phyloP scores from a whole-genome alignment of 805 yeast genomes.

The Clavispora fructus region DNA sequence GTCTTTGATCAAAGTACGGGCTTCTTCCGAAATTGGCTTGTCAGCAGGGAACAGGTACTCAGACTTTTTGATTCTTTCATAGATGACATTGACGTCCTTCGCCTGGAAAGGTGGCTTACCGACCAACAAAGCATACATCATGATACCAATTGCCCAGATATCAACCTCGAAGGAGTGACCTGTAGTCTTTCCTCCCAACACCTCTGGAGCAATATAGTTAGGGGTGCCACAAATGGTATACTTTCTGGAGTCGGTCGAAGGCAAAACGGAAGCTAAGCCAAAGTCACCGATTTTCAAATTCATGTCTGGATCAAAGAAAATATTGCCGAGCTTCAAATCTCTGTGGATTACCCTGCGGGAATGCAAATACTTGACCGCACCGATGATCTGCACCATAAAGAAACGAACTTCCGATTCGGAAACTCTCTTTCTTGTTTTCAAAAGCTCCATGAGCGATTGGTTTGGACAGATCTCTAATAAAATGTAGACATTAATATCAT shows the following conservation, averaged over 20 bases:
- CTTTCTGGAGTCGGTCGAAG: slow-evolving; percentile 62
- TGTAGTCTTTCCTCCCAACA: slow-evolving; percentile 74
- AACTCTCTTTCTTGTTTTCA: slow-evolving; percentile 76
- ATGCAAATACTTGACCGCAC: slow-evolving; percentile 92
- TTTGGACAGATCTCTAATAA: slow-evolving; percentile 92
- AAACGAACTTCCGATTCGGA: slow-evolving; percentile 89
- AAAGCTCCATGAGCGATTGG: slow-evolving; percentile 88
- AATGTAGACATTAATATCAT: slow-evolving; percentile 88
- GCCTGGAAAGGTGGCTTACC: slow-evolving; percentile 99
- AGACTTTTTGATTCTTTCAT: slow-evolving; percentile 81
- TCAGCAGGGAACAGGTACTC: slow-evolving; percentile 77
- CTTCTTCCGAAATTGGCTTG: slow-evolving; percentile 63
- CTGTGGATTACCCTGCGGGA: slow-evolving; percentile 89
- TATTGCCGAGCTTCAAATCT: slow-evolving; percentile 92
- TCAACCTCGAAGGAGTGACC: slow-evolving; percentile 96
- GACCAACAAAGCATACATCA: slow-evolving; percentile 85
- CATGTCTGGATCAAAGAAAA: slow-evolving; percentile 91
- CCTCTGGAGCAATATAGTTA: slow-evolving; percentile 97
- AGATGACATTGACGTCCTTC: slow-evolving; percentile 86
- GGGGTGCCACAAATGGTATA: slow-evolving; percentile 98
- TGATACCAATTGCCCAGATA: slow-evolving; percentile 96
- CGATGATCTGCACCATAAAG: slow-evolving; percentile 87
- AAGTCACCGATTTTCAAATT: slow-evolving; percentile 95
- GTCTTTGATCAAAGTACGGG: slow-evolving; percentile 64
- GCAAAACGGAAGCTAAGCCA: slow-evolving; percentile 95